phyloP scores from a whole-genome alignment of 2,329 filamentous ascomycete genomes.

The Cercospora sojina region DNA sequence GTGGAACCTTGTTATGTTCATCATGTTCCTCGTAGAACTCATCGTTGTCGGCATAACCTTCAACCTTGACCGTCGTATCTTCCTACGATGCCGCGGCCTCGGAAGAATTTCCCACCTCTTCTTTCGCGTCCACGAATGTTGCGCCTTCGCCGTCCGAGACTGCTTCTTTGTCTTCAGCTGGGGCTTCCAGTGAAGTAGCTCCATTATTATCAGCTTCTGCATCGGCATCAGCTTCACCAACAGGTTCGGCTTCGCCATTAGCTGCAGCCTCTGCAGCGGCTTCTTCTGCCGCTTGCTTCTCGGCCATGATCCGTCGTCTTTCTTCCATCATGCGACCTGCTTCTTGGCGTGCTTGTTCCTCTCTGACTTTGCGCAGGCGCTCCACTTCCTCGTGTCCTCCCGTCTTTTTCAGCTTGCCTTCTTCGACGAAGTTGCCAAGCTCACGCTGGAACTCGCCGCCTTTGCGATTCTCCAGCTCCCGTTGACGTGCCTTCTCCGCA shows the following conservation, averaged over 20 bases:
- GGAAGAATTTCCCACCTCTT: slow-evolving; percentile 8
- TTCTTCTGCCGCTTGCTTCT: slow-evolving; percentile 43
- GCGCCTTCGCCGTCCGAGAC: slow-evolving; percentile 11
- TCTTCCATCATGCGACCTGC: slow-evolving; percentile 58
- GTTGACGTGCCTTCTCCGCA: slow-evolving; percentile 87
- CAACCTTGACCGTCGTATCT: slow-evolving; percentile 2
- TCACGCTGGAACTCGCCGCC: slow-evolving; percentile 82
- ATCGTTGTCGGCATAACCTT: neutral
- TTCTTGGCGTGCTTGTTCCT: slow-evolving; percentile 81
- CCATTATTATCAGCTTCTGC: neutral
- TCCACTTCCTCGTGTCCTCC: slow-evolving; percentile 95
- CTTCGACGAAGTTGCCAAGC: slow-evolving; percentile 77
- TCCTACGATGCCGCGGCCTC: slow-evolving; percentile 11
- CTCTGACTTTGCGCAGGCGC: slow-evolving; percentile 75
- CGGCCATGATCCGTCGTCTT: slow-evolving; percentile 46
- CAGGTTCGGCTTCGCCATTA: neutral
- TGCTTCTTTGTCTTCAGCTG: slow-evolving; percentile 9
- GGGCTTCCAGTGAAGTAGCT: neutral
- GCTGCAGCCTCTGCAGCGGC: slow-evolving; percentile 32
- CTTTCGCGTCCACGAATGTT: slow-evolving; percentile 16
- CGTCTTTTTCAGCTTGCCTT: slow-evolving; percentile 92
- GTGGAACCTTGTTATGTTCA: neutral
- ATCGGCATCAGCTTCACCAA: neutral
- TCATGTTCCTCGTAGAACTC: slow-evolving; percentile 1
- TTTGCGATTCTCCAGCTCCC: slow-evolving; percentile 75